Percentiles rank a stretch among this genome's conserved stretches.
Evolutionary conservation across 768 basidiomycete genomes (phyloP).

Genomic region (Coprinellus aureogranulatus): DNA sequence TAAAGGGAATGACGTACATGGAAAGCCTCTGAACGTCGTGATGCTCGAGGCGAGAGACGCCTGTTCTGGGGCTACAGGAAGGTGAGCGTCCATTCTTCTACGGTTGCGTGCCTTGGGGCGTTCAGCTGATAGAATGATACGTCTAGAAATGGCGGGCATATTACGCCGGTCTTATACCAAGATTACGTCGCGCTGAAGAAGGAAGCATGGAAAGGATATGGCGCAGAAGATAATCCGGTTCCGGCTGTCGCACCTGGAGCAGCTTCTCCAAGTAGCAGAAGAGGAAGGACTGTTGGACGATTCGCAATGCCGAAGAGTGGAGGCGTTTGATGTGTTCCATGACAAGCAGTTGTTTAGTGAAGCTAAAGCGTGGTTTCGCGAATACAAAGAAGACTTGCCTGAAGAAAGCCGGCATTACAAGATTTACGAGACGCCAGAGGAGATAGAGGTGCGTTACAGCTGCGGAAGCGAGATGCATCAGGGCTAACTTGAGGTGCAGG

Average conservation of each 20-base stretch:
- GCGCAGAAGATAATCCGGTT: slow-evolving; percentile 61
- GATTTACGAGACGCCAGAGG: slow-evolving; percentile 29
- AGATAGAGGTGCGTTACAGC: slow-evolving; percentile 26
- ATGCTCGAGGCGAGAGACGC: slow-evolving; percentile 81
- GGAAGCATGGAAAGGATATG: slow-evolving; percentile 38
- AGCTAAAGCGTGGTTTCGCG: slow-evolving; percentile 41
- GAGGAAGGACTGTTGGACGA: slow-evolving; percentile 50
- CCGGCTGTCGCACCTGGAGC: slow-evolving; percentile 54
- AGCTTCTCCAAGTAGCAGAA: slow-evolving; percentile 47
- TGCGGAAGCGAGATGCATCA: neutral
- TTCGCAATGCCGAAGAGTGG: slow-evolving; percentile 57
- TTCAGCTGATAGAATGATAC: neutral
- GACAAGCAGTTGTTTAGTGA: slow-evolving; percentile 38
- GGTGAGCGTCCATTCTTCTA: slow-evolving; percentile 36
- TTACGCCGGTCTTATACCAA: slow-evolving; percentile 56
- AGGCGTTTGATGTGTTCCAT: slow-evolving; percentile 58
- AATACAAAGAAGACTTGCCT: slow-evolving; percentile 52
- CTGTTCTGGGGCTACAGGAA: slow-evolving; percentile 72
- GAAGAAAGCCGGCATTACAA: slow-evolving; percentile 37
- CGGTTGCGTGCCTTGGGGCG: neutral
- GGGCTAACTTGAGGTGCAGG: slow-evolving; percentile 31
- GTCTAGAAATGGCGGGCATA: slow-evolving; percentile 67
- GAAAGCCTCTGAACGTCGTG: slow-evolving; percentile 44
- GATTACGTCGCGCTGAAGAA: slow-evolving; percentile 52
- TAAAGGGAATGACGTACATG: slow-evolving; percentile 15